Evolutionary conservation across 108 stramenopile species (phyloP).

Genomic region (Bacterosira constricta): DNA sequence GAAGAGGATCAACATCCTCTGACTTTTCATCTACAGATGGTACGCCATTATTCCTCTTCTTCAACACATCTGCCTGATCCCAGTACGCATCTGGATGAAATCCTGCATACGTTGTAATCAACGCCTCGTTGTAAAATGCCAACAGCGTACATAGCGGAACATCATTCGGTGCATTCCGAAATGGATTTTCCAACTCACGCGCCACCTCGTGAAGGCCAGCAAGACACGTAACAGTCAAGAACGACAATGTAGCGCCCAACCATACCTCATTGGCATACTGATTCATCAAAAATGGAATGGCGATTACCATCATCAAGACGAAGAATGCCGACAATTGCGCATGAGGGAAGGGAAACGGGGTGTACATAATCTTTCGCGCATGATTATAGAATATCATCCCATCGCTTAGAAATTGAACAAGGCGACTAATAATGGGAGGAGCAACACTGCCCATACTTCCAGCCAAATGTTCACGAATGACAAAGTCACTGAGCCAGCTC

Average conservation of each 20-base stretch:
- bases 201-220: slow-evolving; percentile 79
- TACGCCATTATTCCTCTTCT: not conserved
- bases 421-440: slow-evolving; percentile 72
- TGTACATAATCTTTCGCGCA: slow-evolving; percentile 73
- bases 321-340: slow-evolving; percentile 74
- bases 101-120: slow-evolving; percentile 74
- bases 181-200: slow-evolving; percentile 82
- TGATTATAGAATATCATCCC: slow-evolving; percentile 82
- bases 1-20: not conserved
- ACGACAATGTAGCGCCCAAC: slow-evolving; percentile 58
- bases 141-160: slow-evolving; percentile 68
- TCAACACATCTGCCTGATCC: slow-evolving; percentile 44
- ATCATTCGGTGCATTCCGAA: slow-evolving; percentile 78
- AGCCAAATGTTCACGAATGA: slow-evolving; percentile 73
- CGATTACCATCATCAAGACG: slow-evolving; percentile 45
- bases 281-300: slow-evolving; percentile 73
- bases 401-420: slow-evolving; percentile 75
- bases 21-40: not conserved
- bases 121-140: slow-evolving; percentile 77
- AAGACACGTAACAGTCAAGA: slow-evolving; percentile 66
- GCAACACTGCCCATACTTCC: slow-evolving; percentile 69
- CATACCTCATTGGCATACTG: slow-evolving; percentile 61
- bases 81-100: slow-evolving; percentile 81
- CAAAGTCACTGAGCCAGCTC: slow-evolving; percentile 74
- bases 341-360: slow-evolving; percentile 82